These are phyloP conservation scores for Vitis hybrid DNA, from an alignment of 177 flowering plant species.

Conservation along the genomic window DNA sequence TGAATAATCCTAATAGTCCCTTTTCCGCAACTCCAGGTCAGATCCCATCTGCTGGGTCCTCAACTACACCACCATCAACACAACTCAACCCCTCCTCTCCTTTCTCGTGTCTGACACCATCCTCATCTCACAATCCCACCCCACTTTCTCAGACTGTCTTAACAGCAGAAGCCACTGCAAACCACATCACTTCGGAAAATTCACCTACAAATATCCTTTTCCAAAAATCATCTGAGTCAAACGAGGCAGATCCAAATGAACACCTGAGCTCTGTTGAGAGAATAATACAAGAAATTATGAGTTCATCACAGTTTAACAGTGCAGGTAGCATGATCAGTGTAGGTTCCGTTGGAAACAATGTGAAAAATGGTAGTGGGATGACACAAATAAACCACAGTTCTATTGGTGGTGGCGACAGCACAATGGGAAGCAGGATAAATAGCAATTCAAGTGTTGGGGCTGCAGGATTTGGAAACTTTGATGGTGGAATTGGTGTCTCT, in stretches of 20 bases:
- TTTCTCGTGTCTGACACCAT: slow-evolving; percentile 73
- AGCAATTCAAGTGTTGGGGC: slow-evolving; percentile 42
- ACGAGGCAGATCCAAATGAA: slow-evolving; percentile 69
- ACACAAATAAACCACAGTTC: slow-evolving; percentile 31
- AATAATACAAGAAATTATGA: slow-evolving; percentile 81
- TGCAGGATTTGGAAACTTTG: slow-evolving; percentile 51
- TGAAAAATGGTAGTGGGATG: slow-evolving; percentile 62
- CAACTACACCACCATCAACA: slow-evolving; percentile 55
- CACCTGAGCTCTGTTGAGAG: slow-evolving; percentile 94
- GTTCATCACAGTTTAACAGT: slow-evolving; percentile 61
- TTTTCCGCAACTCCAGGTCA: slow-evolving; percentile 61
- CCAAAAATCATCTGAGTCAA: slow-evolving; percentile 56
- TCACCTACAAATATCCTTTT: slow-evolving; percentile 66
- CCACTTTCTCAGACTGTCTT: slow-evolving; percentile 49
- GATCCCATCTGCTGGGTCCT: slow-evolving; percentile 69
- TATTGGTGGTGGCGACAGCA: slow-evolving; percentile 42
- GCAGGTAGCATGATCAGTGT: slow-evolving; percentile 54
- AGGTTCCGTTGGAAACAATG: slow-evolving; percentile 56
- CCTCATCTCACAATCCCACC: slow-evolving; percentile 64
- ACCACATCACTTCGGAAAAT: slow-evolving; percentile 57
- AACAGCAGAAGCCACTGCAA: slow-evolving; percentile 24
- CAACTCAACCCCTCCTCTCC: slow-evolving; percentile 57
- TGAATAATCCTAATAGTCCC: slow-evolving; percentile 60
- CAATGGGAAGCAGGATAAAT: slow-evolving; percentile 3
- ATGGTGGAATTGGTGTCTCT: slow-evolving; percentile 52